phyloP scores from a whole-genome alignment of 768 basidiomycete genomes.

The Lanmaoa pseudosensibilis region DNA sequence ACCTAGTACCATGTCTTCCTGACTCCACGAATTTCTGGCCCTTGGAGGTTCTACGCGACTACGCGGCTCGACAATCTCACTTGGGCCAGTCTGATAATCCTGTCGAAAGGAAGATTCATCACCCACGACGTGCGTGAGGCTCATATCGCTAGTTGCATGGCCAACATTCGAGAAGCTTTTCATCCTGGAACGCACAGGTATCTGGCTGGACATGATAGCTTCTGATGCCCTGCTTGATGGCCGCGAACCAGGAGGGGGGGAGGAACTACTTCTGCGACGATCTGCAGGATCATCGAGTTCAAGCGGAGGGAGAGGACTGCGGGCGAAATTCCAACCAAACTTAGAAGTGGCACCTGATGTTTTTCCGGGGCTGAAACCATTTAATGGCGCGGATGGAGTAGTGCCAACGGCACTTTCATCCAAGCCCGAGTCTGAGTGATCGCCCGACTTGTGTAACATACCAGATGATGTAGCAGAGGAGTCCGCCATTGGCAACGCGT shows the following conservation, averaged over 20 bases:
- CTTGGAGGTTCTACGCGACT: conserved; percentile 25
- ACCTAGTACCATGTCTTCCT: conserved; percentile 24
- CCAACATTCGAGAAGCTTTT: conserved; percentile 28
- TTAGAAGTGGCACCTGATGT: conserved; percentile 26
- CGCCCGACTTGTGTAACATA: background rate
- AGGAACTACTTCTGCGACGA: conserved; percentile 17
- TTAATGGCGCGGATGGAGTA: background rate
- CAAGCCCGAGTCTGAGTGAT: background rate
- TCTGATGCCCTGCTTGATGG: conserved; percentile 29
- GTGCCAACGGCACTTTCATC: background rate
- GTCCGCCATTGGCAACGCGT: background rate
- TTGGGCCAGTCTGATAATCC: conserved; percentile 28
- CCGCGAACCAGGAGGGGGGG: conserved; percentile 28
- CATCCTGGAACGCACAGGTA: conserved; percentile 45
- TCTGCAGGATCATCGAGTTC: conserved; percentile 33
- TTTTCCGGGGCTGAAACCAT: conserved; percentile 14
- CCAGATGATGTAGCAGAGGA: background rate
- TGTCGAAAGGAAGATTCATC: conserved; percentile 26
- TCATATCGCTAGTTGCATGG: conserved; percentile 21
- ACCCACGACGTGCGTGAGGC: conserved; percentile 23
- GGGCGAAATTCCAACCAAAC: conserved; percentile 44
- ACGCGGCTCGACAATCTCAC: conserved; percentile 29
- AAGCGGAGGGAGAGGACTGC: conserved; percentile 40
- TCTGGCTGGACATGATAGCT: conserved; percentile 36
- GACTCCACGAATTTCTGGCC: conserved; percentile 7